Evolutionary conservation across 129 eudicot genomes (phyloP).

Genomic region (Flaveria linearis): DNA sequence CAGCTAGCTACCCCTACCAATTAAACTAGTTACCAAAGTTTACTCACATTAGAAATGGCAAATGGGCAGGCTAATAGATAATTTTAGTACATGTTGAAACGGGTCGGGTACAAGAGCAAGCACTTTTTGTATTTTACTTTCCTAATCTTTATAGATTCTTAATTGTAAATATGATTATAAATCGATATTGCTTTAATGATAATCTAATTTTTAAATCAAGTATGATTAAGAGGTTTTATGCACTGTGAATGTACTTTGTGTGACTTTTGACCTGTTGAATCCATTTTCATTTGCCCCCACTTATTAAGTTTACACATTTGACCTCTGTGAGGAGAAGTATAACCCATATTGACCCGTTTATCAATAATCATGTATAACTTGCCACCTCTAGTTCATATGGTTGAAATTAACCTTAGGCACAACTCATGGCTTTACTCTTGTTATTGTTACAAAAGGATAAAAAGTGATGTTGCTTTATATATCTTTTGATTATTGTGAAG

Average conservation of each 20-base stretch:
- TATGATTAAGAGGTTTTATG: background rate
- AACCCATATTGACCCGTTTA: background rate
- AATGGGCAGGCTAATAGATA: background rate
- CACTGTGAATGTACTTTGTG: background rate
- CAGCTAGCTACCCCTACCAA: conserved; percentile 7
- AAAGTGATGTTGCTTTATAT: background rate
- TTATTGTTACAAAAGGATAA: conserved; percentile 7
- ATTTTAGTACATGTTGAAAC: background rate
- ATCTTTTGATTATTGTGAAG: background rate
- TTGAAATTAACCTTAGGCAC: conserved; percentile 7
- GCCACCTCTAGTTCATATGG: conserved; percentile 8
- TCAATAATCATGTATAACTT: background rate
- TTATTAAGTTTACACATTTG: background rate
- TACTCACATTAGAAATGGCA: background rate
- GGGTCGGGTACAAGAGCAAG: background rate
- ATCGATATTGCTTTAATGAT: background rate
- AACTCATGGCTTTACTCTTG: conserved; percentile 4
- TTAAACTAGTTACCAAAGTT: background rate
- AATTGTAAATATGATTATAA: background rate
- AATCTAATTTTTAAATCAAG: background rate
- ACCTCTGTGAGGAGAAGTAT: background rate
- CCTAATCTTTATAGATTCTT: background rate
- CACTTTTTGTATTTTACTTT: background rate
- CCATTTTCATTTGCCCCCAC: background rate
- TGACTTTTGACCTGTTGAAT: conserved; percentile 10